Percentiles rank a stretch among this genome's conserved stretches.
Conservation (phyloP, 495 filamentous ascomycete species). For the Tuber melanosporum region DNA sequence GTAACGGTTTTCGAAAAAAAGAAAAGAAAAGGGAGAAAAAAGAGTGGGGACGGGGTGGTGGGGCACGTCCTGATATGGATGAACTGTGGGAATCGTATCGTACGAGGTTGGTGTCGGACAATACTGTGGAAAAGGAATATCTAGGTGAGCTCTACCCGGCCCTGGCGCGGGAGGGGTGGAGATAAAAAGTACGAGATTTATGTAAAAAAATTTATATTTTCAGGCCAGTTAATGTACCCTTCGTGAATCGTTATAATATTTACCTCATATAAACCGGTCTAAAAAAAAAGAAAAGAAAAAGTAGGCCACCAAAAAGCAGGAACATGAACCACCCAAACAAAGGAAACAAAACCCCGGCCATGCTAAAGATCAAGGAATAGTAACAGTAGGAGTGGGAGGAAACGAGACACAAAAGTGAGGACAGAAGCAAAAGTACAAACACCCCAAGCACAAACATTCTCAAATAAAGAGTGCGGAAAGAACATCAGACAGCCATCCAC, state of each 20-base stretch:
- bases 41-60: background rate
- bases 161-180: background rate
- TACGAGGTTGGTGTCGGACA: background rate
- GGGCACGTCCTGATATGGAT: background rate
- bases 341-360: background rate
- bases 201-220: background rate
- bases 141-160: background rate
- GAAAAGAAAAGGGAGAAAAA: background rate
- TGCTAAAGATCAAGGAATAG: background rate
- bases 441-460: slow-evolving; percentile 9
- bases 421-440: background rate
- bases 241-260: background rate
- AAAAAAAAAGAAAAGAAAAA: background rate
- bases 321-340: background rate
- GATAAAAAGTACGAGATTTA: background rate
- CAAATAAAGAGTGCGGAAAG: background rate
- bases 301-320: background rate
- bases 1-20: background rate
- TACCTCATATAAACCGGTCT: background rate
- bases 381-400: background rate
- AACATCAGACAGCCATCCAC: slow-evolving; percentile 22
- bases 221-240: background rate
- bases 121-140: background rate
- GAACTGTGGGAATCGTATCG: background rate
- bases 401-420: slow-evolving; percentile 4